Percentiles rank a stretch among this genome's conserved stretches.
phyloP scores from a whole-genome alignment of 441 rosid species.

The California macrophylla region DNA sequence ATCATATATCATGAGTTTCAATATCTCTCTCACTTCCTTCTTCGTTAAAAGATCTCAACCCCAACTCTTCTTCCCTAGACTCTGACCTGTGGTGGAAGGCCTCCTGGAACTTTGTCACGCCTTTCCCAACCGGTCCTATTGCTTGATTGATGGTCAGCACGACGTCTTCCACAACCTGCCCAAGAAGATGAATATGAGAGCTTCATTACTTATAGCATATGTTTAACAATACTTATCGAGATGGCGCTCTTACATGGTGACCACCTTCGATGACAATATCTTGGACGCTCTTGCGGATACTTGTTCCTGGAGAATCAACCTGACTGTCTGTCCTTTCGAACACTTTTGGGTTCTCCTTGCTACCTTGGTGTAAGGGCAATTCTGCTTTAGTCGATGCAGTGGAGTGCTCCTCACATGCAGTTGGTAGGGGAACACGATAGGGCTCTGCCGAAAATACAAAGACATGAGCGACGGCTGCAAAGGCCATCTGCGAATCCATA shows the following conservation, averaged over 20 bases:
- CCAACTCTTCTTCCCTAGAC: constrained; percentile 24
- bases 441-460: constrained; percentile 64
- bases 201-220: not conserved
- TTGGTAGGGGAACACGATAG: constrained; percentile 34
- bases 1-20: not conserved
- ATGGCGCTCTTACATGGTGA: constrained; percentile 39
- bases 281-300: constrained; percentile 67
- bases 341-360: constrained; percentile 22
- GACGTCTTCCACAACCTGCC: constrained; percentile 68
- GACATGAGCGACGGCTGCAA: constrained; percentile 72
- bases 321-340: constrained; percentile 40
- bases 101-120: constrained; percentile 68
- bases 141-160: constrained; percentile 81
- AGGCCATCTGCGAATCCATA: constrained; percentile 49
- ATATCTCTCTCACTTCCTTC: constrained; percentile 9
- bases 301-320: constrained; percentile 67
- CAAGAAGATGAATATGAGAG: not conserved
- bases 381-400: constrained; percentile 34
- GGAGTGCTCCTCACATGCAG: constrained; percentile 29
- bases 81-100: constrained; percentile 38
- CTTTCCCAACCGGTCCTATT: constrained; percentile 73
- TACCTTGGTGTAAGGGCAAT: constrained; percentile 30
- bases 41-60: constrained; percentile 24
- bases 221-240: not conserved
- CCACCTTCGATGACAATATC: constrained; percentile 75